Base-by-base conservation (phyloP, 208 protist species). In the Crithidia sp. region DNA sequence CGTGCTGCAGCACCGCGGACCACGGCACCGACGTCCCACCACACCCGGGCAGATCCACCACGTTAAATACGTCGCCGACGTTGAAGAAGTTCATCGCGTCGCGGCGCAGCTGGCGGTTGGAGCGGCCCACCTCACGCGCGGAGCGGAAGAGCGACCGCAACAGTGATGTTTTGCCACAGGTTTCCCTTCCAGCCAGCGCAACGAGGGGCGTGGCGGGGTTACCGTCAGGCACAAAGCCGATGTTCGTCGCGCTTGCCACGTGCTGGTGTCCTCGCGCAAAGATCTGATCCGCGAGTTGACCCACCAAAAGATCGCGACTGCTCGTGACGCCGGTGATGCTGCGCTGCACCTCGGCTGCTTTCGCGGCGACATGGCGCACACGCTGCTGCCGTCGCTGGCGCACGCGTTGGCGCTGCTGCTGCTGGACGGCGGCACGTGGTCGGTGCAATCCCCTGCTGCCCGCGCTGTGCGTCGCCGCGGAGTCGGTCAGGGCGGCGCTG, bases 71-170 rank as follows among this genome's bases (percentile, higher is more conserved):
- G 50, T 80, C 78, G 17, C 92, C 92, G 0, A 96, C 92, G 45
- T 89, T 92, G 72, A 95, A 96, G 66, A 87, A 96, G 80, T 96
- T 96, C 82, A 96, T 95, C 4, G 84, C 89, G 59, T 95, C 89
- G 7, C 90, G 84, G 4, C 90, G 87, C 9, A 93, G 75, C 44
- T 88, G 79, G 2, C 86, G 80, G 74, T 96, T 96, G 36, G 89
- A 88, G 10, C 82, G 84, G 9, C 89, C 80, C 8, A 94, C 92
- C 55, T 92, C 87, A 7, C 75, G 49, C 0, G 82, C 71, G 7
- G 85, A 85, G 16, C 92, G 89, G 75, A 96, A 96, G 7, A 96
- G 79, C 2, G 92, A 89, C 0, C 92, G 87, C 69, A 96, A 59
- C 5, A 96, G 77, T 2, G 92, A 83, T 10, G 88, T 89, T 67